phyloP scores from a whole-genome alignment of 2,329 filamentous ascomycete species.

The Fonsecaea monophora region DNA sequence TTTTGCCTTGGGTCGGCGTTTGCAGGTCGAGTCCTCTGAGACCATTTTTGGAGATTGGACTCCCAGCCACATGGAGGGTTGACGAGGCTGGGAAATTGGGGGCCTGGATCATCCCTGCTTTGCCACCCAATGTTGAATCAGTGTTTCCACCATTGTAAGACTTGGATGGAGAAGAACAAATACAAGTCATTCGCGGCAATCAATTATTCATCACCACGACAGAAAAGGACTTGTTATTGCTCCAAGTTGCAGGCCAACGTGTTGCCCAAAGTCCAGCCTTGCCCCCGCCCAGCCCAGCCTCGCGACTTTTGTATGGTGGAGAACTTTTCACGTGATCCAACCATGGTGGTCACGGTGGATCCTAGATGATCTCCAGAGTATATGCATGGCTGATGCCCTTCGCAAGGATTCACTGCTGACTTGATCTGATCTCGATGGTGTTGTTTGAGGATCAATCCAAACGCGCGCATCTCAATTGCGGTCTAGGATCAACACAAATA shows the following conservation, averaged over 20 bases:
- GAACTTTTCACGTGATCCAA: not conserved
- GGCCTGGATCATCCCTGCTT: not conserved
- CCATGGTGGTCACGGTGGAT: not conserved
- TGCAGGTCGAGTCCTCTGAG: conserved; percentile 8
- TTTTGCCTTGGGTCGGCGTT: not conserved
- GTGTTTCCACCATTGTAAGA: not conserved
- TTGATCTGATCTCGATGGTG: not conserved
- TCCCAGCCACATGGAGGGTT: conserved; percentile 10
- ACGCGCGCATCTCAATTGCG: not conserved
- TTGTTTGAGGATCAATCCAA: not conserved
- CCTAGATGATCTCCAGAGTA: not conserved
- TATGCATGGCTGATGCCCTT: not conserved
- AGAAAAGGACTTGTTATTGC: not conserved
- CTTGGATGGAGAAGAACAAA: not conserved
- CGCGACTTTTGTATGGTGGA: not conserved
- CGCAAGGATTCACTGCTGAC: not conserved
- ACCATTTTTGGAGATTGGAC: conserved; percentile 8
- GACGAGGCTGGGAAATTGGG: conserved; percentile 24
- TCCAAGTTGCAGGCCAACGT: not conserved
- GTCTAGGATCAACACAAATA: not conserved
- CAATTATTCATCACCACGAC: not conserved
- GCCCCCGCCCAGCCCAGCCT: not conserved
- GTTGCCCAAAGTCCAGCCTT: not conserved
- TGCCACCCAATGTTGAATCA: not conserved
- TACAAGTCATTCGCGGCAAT: not conserved